Base-by-base conservation (phyloP, 2,329 filamentous ascomycete species). In the Colletotrichum agaves region DNA sequence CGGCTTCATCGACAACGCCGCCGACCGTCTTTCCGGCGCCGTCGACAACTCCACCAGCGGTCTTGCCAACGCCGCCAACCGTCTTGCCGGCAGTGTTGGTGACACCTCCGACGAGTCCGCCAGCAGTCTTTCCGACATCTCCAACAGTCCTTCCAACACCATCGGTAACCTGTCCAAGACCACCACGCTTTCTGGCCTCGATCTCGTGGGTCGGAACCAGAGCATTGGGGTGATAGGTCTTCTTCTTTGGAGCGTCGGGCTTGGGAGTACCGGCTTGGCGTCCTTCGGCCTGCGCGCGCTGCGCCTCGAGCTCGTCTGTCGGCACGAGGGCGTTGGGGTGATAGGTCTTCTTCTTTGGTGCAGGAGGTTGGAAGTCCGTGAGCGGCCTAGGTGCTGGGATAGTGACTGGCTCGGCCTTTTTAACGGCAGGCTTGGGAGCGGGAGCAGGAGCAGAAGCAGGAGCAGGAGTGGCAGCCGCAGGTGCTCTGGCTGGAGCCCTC, bases 11-110 rank as follows among this genome's bases (percentile, higher is more conserved):
- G 6, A 43, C 35, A 11, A 60, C 57, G 2, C 63, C 63, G 7
- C 63, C 63, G 0, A 63, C 63, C 0, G 63, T 50, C 35, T 37
- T 56, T 15, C 63, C 63, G 27, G 46, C 63, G 1, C 59, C 60
- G 3, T 61, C 50, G 2, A 57, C 50, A 10, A 63, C 65, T 12
- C 61, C 61, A 1, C 64, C 64, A 6, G 50, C 64, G 11, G 50
- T 64, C 23, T 53, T 50, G 19, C 52, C 52, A 1, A 63, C 52
- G 3, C 61, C 46, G 7, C 64, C 61, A 1, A 68, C 61, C 5
- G 63, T 67, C 23, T 39, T 63, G n/a, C 63, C 63, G 10, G 47
- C 59, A 15, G 63, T 67, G 46, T 67, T 41, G 47, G 52, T 49
- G 10, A 67, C 50, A 3, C 52, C 57, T 3, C 58, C 57, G 10